phyloP scores from a whole-genome alignment of 1,284 basidiomycete genomes.

The Retiboletus fuscus region DNA sequence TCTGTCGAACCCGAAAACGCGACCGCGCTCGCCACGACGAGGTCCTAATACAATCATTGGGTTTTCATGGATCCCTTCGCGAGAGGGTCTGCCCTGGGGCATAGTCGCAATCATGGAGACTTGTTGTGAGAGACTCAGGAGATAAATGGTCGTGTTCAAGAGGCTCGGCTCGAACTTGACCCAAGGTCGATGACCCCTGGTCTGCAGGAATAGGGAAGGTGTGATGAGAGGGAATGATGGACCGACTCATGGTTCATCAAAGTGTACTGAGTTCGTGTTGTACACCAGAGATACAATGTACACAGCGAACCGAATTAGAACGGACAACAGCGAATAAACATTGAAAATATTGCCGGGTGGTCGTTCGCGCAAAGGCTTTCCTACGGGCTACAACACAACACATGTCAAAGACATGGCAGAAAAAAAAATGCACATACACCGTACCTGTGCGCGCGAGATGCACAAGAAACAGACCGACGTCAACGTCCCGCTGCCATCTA shows the following conservation, averaged over 20 bases:
- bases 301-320: conserved; percentile 90
- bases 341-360: conserved; percentile 96
- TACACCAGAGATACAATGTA: conserved; percentile 91
- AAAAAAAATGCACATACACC: conserved; percentile 34
- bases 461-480: conserved; percentile 98
- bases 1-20: conserved; percentile 95
- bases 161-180: conserved; percentile 94
- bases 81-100: conserved; percentile 96
- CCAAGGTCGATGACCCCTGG: conserved; percentile 86
- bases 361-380: conserved; percentile 90
- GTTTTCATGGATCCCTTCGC: conserved; percentile 95
- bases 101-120: conserved; percentile 98
- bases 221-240: not conserved
- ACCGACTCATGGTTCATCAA: conserved; percentile 77
- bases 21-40: conserved; percentile 87
- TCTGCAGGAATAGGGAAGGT: conserved; percentile 50
- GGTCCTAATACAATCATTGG: conserved; percentile 90
- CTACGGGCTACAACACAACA: conserved; percentile 74
- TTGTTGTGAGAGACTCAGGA: conserved; percentile 92
- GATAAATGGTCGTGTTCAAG: conserved; percentile 94
- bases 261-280: conserved; percentile 86
- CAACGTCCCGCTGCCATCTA: conserved; percentile 94
- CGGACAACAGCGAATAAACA: conserved; percentile 90
- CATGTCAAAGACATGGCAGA: conserved; percentile 14
- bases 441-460: conserved; percentile 94